A percentile compares a stretch with the other conserved stretches of the same genome.
These are phyloP conservation scores for Claviceps humidiphila DNA, from an alignment of 2,329 filamentous ascomycete genomes.

Conservation along the genomic window DNA sequence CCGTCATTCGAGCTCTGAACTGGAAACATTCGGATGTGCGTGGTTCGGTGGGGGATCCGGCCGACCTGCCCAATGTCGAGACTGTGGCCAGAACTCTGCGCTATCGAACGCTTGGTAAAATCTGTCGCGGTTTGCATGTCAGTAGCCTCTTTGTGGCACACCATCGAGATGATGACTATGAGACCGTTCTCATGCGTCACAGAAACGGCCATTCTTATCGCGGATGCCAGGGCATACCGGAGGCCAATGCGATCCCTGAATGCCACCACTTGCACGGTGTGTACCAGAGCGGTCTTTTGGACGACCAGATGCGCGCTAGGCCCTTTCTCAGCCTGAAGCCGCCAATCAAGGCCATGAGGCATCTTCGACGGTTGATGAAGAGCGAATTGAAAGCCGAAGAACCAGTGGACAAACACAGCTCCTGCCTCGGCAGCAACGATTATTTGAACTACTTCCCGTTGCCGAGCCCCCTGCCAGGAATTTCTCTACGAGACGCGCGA, in stretches of 20 bases:
- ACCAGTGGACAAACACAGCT: conserved; percentile 7
- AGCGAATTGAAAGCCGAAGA: conserved; percentile 15
- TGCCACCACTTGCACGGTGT: conserved; percentile 63
- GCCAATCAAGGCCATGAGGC: conserved; percentile 15
- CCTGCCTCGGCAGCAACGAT: conserved; percentile 10
- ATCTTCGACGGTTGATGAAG: conserved; percentile 16
- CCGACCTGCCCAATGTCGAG: conserved; percentile 53
- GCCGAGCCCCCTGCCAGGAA: conserved; percentile 8
- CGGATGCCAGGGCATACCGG: conserved; percentile 60
- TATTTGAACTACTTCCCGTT: conserved; percentile 14
- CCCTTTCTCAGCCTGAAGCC: conserved; percentile 28
- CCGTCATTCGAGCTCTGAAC: conserved; percentile 16
- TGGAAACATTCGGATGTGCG: conserved; percentile 29
- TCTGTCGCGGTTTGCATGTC: conserved; percentile 40
- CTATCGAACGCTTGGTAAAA: conserved; percentile 55
- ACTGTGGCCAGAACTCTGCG: conserved; percentile 59
- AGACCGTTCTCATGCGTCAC: conserved; percentile 75
- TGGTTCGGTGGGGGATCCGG: conserved; percentile 19
- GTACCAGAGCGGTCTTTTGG: conserved; percentile 47
- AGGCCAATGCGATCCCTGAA: conserved; percentile 62
- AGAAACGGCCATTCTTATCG: conserved; percentile 50
- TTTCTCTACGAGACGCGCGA: conserved; percentile 5
- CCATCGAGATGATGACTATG: conserved; percentile 81
- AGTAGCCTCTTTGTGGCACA: conserved; percentile 64
- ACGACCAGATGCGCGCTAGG: conserved; percentile 25